Conservation (phyloP, 2,329 filamentous ascomycete genomes). For the Bipolaris cookei region DNA sequence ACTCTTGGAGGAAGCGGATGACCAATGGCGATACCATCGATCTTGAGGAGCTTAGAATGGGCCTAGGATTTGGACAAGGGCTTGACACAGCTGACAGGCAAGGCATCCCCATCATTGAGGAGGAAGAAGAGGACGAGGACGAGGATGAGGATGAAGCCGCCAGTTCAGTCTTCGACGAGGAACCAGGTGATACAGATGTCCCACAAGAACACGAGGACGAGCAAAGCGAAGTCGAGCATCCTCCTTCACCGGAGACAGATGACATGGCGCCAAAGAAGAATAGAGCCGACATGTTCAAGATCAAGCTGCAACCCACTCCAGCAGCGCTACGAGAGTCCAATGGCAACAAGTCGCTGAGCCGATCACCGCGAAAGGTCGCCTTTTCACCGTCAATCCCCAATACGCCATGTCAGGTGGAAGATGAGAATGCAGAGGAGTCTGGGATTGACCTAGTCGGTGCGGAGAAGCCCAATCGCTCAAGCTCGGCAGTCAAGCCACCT, state of each 20-base stretch:
- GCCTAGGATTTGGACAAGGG: conserved; percentile 62
- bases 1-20: conserved; percentile 88
- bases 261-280: conserved; percentile 26
- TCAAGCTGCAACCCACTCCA: conserved; percentile 42
- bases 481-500: conserved; percentile 25
- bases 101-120: conserved; percentile 37
- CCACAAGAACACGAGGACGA: neutral
- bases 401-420: conserved; percentile 39
- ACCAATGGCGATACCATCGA: conserved; percentile 72
- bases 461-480: conserved; percentile 24
- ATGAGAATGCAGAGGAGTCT: conserved; percentile 44
- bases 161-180: conserved; percentile 43
- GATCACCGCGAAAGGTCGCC: conserved; percentile 50
- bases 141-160: conserved; percentile 27
- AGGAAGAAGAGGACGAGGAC: conserved; percentile 29
- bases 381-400: conserved; percentile 47
- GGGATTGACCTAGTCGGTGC: conserved; percentile 35
- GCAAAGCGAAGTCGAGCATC: conserved; percentile 17
- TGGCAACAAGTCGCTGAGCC: conserved; percentile 45
- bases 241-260: conserved; percentile 34
- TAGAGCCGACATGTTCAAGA: conserved; percentile 42
- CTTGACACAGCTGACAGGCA: conserved; percentile 42
- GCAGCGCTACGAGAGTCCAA: conserved; percentile 45
- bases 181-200: conserved; percentile 30
- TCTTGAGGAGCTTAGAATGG: conserved; percentile 65